Conservation (phyloP, 257 asterid genomes). For the Fraxinus cuspidata region DNA sequence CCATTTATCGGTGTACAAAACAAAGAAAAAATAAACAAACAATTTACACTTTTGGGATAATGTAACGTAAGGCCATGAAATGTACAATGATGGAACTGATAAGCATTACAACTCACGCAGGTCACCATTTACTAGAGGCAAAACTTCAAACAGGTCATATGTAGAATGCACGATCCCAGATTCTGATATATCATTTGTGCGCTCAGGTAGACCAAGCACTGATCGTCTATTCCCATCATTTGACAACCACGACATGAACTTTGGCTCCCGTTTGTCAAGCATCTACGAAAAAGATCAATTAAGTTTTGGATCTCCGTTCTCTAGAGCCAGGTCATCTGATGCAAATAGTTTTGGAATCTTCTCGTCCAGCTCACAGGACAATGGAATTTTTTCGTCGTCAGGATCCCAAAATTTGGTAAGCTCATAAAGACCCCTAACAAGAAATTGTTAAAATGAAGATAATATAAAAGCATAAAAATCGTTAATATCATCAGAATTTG, state of each 20-base stretch:
- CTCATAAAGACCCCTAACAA: neutral
- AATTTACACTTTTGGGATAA: neutral
- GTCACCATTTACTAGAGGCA: slow-evolving; percentile 79
- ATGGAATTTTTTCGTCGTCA: slow-evolving; percentile 64
- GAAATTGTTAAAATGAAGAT: neutral
- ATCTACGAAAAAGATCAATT: slow-evolving; percentile 63
- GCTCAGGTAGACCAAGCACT: slow-evolving; percentile 54
- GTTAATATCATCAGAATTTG: no score
- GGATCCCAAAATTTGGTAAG: slow-evolving; percentile 73
- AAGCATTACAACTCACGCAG: slow-evolving; percentile 35
- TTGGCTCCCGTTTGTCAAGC: slow-evolving; percentile 59
- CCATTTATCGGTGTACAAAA: no score
- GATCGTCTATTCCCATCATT: slow-evolving; percentile 41
- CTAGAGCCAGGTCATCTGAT: slow-evolving; percentile 57
- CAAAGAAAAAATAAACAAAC: no score
- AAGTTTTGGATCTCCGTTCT: slow-evolving; percentile 73
- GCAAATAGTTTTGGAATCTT: slow-evolving; percentile 47
- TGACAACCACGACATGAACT: slow-evolving; percentile 36
- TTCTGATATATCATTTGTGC: slow-evolving; percentile 75
- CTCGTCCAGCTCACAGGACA: slow-evolving; percentile 65
- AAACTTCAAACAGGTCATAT: slow-evolving; percentile 42
- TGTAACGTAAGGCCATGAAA: neutral
- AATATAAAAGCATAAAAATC: no score
- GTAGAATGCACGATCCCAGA: slow-evolving; percentile 63
- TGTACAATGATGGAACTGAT: slow-evolving; percentile 12